Percentiles rank a stretch among this genome's conserved stretches.
These are phyloP conservation scores for Coemansia sp. DNA, from an alignment of 192 early-diverging fungal species.

Conservation along the genomic window DNA sequence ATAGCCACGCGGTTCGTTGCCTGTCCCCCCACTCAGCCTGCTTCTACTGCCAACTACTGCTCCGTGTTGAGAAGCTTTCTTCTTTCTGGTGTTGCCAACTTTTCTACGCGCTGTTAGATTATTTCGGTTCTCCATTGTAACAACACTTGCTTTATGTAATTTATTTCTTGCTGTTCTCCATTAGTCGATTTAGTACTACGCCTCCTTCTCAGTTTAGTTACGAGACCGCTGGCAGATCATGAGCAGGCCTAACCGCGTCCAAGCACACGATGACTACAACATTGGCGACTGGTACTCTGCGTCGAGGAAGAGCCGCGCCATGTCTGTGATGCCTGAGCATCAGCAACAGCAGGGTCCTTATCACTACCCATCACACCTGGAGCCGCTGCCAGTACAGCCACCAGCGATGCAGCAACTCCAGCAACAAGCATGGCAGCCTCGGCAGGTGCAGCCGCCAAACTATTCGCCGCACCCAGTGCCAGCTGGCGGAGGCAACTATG, in stretches of 20 bases:
- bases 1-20: background rate
- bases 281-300: slow-evolving; percentile 45
- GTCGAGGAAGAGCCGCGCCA: slow-evolving; percentile 31
- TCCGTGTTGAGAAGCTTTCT: background rate
- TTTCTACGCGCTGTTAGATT: background rate
- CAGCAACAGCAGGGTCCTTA: slow-evolving; percentile 1
- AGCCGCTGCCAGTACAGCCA: slow-evolving; percentile 12
- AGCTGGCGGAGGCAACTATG: background rate
- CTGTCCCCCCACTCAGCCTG: background rate
- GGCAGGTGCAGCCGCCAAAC: background rate
- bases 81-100: background rate
- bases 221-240: background rate
- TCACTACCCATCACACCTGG: slow-evolving; percentile 11
- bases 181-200: background rate
- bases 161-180: background rate
- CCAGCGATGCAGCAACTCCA: too few relatives aligned
- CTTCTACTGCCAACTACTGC: slow-evolving; percentile 1
- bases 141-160: too few relatives aligned
- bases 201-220: background rate
- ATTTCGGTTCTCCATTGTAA: background rate
- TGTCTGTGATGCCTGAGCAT: slow-evolving; percentile 18
- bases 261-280: slow-evolving; percentile 27
- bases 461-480: background rate
- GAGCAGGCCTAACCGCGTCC: slow-evolving; percentile 10
- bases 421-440: background rate